phyloP scores from a whole-genome alignment of 371 early-diverging fungal genomes.

The Mucor racemosus region DNA sequence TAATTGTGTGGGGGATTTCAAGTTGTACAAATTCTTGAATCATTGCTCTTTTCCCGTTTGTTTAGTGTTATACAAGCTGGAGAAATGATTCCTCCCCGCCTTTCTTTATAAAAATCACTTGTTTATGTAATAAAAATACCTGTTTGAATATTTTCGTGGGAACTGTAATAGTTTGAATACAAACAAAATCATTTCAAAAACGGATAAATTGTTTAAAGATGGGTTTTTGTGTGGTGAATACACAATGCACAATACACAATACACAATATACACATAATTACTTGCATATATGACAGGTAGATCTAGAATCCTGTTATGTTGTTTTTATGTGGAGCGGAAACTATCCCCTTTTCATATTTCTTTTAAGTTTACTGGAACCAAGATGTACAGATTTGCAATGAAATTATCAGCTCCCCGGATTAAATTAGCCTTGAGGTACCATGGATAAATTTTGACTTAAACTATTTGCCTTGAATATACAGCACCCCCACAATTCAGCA shows the following conservation, averaged over 20 bases:
- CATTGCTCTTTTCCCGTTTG: neutral
- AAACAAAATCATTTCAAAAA: neutral
- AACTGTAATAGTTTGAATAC: neutral
- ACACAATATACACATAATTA: neutral
- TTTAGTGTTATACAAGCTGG: neutral
- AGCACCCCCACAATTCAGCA: neutral
- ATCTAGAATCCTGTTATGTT: neutral
- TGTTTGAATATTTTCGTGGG: constrained; percentile 1
- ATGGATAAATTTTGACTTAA: neutral
- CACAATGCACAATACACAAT: neutral
- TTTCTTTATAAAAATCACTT: too few relatives aligned
- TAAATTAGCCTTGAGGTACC: neutral
- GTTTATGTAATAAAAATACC: neutral
- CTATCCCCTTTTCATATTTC: constrained; percentile 10
- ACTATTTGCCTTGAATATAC: neutral
- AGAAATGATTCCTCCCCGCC: neutral
- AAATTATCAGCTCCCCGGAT: neutral
- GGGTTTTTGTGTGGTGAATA: neutral
- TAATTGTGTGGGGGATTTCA: neutral
- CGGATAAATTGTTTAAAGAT: constrained; percentile 7
- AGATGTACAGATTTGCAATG: neutral
- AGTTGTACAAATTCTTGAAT: neutral
- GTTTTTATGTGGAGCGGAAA: constrained; percentile 15
- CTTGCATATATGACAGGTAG: neutral
- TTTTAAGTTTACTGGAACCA: neutral